Base-by-base conservation (phyloP, 1,139 yeast genomes). In the Debaryomyces nepalensis region DNA sequence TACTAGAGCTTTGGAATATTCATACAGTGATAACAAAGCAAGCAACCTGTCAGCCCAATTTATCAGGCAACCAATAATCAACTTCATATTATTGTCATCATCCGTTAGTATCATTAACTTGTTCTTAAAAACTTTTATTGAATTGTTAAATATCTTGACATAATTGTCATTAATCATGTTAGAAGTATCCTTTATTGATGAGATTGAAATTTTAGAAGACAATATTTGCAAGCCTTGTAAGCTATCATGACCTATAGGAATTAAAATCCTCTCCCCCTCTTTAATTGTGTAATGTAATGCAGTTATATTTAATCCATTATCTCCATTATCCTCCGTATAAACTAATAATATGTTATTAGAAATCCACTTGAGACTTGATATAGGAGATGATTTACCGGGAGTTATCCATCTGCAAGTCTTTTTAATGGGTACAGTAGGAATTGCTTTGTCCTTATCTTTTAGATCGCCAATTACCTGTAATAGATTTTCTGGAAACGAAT, bases 31-130 rank as follows among this genome's bases (percentile, higher is more conserved):
- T 47, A 87, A 66, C 10, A 79, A 59, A 10, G 66, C 73, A 43
- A 73, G 64, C 11, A 83, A 58, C 16, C 77, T 66, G 53, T 87
- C 95, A 0, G 90, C 89, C 96, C 96, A 88, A 51, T 78, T 82
- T 4, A 82, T 69, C 10, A 82, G 62, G 11, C 81, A 67, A 0
- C 91, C 95, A 10, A 82, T 70, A 4, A 64, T 46, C 67, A 72
- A 32, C 66, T 65, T 2, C 83, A 36, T 24, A 3, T 35, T 14
- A 4, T 42, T 41, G 10, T 41, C 34, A 1, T 45, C 35, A n/a
- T 49, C 37, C 15, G 47, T 43, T 22, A 69, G 43, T 7, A 64
- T 30, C 15, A 66, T 46, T 4, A 63, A 48, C 27, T 66, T 52
- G 26, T 63, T 61, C 39, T 68, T 66, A 22, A 62, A 52, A 4